A percentile compares a stretch with the other conserved stretches of the same genome.
These are phyloP conservation scores for Tilletia horrida DNA, from an alignment of 1,284 basidiomycete species.

Conservation along the genomic window DNA sequence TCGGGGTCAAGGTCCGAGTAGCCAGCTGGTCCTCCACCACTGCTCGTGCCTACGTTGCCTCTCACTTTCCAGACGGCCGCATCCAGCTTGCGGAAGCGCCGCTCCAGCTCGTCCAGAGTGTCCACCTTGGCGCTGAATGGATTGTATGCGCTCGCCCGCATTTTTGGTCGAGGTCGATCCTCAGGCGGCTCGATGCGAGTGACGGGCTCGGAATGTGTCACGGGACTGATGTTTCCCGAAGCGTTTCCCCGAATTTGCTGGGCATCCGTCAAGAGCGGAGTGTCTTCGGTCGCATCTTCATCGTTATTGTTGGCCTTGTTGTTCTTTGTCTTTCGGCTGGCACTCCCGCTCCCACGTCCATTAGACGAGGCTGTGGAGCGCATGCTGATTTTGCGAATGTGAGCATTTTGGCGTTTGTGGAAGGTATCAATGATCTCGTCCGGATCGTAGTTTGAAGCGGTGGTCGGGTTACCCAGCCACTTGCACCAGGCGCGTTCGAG, in stretches of 20 bases:
- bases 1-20: not conserved
- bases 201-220: not conserved
- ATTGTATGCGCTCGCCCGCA: constrained; percentile 37
- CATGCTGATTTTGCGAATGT: constrained; percentile 8
- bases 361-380: not conserved
- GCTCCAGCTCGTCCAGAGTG: constrained; percentile 41
- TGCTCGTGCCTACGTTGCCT: constrained; percentile 68
- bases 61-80: constrained; percentile 59
- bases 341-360: not conserved
- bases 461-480: constrained; percentile 88
- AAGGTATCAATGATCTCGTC: constrained; percentile 47
- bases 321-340: not conserved
- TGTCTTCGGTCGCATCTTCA: constrained; percentile 2
- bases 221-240: not conserved
- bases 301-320: not conserved
- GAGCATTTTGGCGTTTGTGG: constrained; percentile 1
- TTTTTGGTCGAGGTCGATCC: constrained; percentile 30
- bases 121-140: constrained; percentile 43
- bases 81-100: constrained; percentile 30
- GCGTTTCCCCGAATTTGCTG: not conserved
- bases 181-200: constrained; percentile 17
- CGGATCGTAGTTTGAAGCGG: constrained; percentile 69
- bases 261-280: constrained; percentile 17
- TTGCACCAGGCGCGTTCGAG: constrained; percentile 78
- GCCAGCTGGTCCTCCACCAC: constrained; percentile 66